Evolutionary conservation across 805 yeast species (phyloP), one percentile per base, ranked within the genome.

Genomic region (Suhomyces faveliae): DNA sequence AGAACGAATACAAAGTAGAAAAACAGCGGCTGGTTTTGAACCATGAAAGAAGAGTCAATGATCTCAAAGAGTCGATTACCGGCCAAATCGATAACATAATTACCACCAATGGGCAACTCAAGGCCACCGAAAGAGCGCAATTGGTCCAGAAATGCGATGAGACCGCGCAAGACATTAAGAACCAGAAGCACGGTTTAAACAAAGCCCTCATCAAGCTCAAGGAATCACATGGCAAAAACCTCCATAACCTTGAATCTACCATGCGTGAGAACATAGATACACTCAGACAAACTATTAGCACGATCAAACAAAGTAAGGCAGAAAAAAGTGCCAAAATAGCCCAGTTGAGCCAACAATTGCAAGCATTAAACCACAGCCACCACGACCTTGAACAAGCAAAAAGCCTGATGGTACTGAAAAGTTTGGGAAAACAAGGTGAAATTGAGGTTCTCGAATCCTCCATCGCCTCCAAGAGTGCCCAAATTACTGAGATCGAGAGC

Each of bases 31-130:
- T 67, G 19, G 54, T 57, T 15, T 49, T 57, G 19, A 60, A 63
- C 30, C 67, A 53, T 43, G 63, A 62, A 12, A 42, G 60, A n/a
- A 51, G 57, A 4, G 50, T 57, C 17, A 60, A 63, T 40, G 56
- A 61, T 22, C 53, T 70, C 23, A 69, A 68, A 45, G 71, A 68
- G 40, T 49, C 45, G 5, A 58, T 63, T 10, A 52, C 61, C 1
- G 49, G 41, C 0, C 64, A 74, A 54, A 67, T 80, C 1, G 78
- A 78, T 35, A 47, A 56, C 1, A 50, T 75, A 5, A 66, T 76
- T 27, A 55, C 64, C 5, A 58, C 58, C 12, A 73, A 71, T 45
- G 66, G 67, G 4, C 56, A 56, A 15, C 57, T 63, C 35, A 59
- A 63, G 23, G 64, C 71, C 38, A 47, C 53, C 7, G 57, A 64